Conservation (phyloP, 1,284 basidiomycete species). For the Schizopora paradoxa region DNA sequence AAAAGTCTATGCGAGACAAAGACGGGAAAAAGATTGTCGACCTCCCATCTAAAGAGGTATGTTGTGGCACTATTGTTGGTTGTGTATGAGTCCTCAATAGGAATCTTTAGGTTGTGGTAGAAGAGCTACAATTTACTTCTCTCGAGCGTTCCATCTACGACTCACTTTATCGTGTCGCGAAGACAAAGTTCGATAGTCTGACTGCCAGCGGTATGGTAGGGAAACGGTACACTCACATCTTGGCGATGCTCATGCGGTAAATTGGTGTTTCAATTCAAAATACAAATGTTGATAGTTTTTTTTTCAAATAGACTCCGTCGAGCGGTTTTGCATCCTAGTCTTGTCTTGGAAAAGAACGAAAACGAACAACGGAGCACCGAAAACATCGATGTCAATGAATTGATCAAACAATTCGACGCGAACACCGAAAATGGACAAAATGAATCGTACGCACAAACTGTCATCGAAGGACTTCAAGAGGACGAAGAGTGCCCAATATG, state of each 20-base stretch:
- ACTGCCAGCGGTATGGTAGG: constrained; percentile 73
- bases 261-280: constrained; percentile 18
- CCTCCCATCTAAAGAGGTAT: constrained; percentile 79
- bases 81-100: constrained; percentile 1
- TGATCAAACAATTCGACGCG: constrained; percentile 59
- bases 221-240: constrained; percentile 85
- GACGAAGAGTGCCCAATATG: constrained; percentile 76
- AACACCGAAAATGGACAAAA: constrained; percentile 30
- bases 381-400: constrained; percentile 43
- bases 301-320: constrained; percentile 59
- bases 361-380: constrained; percentile 36
- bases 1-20: constrained; percentile 89
- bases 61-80: constrained; percentile 10
- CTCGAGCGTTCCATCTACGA: constrained; percentile 81
- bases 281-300: constrained; percentile 1
- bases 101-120: constrained; percentile 48
- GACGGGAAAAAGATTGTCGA: constrained; percentile 89
- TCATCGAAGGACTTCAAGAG: constrained; percentile 53
- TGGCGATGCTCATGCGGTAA: constrained; percentile 88
- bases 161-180: constrained; percentile 63
- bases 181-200: constrained; percentile 69
- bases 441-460: constrained; percentile 57
- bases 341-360: constrained; percentile 56
- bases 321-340: constrained; percentile 79
- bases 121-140: constrained; percentile 71